These are phyloP conservation scores for Akanthomyces dipterigenus DNA, from an alignment of 2,329 filamentous ascomycete genomes.

Conservation along the genomic window DNA sequence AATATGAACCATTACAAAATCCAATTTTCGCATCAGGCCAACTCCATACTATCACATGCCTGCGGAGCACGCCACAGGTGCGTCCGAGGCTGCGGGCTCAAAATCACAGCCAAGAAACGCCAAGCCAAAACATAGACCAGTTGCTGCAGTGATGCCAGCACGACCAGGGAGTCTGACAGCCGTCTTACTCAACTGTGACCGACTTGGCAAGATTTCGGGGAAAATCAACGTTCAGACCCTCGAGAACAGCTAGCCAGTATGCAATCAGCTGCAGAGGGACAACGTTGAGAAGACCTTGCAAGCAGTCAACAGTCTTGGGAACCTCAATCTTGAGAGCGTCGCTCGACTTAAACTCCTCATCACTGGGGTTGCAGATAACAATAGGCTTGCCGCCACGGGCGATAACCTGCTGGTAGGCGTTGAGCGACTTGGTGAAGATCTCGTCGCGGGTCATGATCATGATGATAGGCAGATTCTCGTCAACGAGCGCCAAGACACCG, in stretches of 20 bases:
- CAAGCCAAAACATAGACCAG: background rate
- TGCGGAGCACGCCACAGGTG: background rate
- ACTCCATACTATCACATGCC: background rate
- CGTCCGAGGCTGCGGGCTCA: background rate
- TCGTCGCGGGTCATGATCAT: slow-evolving; percentile 98
- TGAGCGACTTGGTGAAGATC: slow-evolving; percentile 97
- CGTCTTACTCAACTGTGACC: slow-evolving; percentile 86
- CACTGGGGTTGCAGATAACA: slow-evolving; percentile 90
- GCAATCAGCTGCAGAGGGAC: slow-evolving; percentile 96
- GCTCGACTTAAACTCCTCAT: slow-evolving; percentile 80
- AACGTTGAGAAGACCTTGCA: slow-evolving; percentile 96
- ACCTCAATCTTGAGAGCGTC: slow-evolving; percentile 97
- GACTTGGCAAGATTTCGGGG: slow-evolving; percentile 98
- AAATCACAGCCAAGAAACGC: background rate
- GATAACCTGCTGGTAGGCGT: slow-evolving; percentile 98
- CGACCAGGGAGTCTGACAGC: too few species aligned
- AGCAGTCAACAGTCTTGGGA: slow-evolving; percentile 86
- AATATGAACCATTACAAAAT: background rate
- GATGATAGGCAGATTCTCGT: slow-evolving; percentile 97
- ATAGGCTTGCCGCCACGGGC: slow-evolving; percentile 93
- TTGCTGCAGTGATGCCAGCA: background rate
- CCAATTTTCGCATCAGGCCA: slow-evolving; percentile 5
- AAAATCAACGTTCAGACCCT: slow-evolving; percentile 97
- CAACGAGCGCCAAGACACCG: slow-evolving; percentile 91
- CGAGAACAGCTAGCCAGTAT: slow-evolving; percentile 96